Conservation (phyloP, 495 filamentous ascomycete genomes). For the Hamigera avellanea region DNA sequence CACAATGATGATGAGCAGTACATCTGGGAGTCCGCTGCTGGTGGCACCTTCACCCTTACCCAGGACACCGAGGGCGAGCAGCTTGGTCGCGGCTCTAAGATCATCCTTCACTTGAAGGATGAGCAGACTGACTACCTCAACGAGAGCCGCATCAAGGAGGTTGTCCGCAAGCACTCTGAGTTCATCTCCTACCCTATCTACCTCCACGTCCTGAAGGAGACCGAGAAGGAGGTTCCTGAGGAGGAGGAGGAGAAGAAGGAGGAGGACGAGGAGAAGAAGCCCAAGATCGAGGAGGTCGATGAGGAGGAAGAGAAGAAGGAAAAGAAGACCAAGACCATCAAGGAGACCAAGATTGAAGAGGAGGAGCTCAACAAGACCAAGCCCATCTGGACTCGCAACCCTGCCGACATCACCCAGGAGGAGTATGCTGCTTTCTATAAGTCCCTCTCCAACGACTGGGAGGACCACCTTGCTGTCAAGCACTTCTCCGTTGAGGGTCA, state of each 20-base stretch:
- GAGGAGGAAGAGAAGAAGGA: constrained; percentile 83
- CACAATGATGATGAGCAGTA: constrained; percentile 99
- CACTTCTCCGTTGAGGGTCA: constrained; percentile 99
- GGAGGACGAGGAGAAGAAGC: constrained; percentile 77
- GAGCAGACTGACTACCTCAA: constrained; percentile 98
- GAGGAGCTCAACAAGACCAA: constrained; percentile 99
- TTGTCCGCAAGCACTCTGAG: constrained; percentile 99
- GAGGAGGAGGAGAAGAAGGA: constrained; percentile 81
- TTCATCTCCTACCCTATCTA: constrained; percentile 99
- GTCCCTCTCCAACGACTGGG: constrained; percentile 97
- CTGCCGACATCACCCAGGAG: constrained; percentile 86
- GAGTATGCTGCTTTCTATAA: constrained; percentile 99
- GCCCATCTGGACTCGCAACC: constrained; percentile 99
- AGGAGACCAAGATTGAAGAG: constrained; percentile 96
- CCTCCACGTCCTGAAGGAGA: constrained; percentile 98
- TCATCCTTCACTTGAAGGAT: constrained; percentile 97
- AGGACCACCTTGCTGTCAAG: constrained; percentile 98
- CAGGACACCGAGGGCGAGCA: constrained; percentile 84
- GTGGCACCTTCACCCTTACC: constrained; percentile 91
- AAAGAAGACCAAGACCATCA: constrained; percentile 97
- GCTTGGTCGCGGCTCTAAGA: constrained; percentile 91
- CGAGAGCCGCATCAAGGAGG: constrained; percentile 99
- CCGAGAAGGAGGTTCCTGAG: constrained; percentile 95
- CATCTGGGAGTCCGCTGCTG: constrained; percentile 96
- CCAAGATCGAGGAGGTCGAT: constrained; percentile 63